These are phyloP conservation scores for Acacia crassicarpa DNA, from an alignment of 306 rosid genomes.

Conservation along the genomic window DNA sequence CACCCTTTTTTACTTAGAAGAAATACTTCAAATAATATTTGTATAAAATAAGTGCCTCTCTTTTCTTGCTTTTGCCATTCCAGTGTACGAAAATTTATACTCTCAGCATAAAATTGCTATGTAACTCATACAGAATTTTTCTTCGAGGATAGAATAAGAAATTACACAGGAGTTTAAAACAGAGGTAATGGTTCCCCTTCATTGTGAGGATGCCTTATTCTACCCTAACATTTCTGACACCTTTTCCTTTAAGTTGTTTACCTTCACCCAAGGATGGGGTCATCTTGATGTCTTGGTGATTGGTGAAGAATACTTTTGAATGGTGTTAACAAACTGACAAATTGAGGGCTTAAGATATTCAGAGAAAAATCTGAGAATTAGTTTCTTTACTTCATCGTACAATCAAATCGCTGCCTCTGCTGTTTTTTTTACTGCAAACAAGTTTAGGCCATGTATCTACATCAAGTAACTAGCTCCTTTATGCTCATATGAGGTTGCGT, in stretches of 20 bases:
- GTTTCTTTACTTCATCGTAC: not conserved
- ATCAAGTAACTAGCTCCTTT: not conserved
- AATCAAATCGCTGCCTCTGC: not conserved
- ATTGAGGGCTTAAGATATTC: not conserved
- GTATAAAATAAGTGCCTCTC: too few relatives aligned
- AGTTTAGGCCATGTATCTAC: not conserved
- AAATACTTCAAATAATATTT: too few relatives aligned
- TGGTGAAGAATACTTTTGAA: not conserved
- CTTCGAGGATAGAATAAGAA: too few relatives aligned
- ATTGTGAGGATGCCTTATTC: not conserved
- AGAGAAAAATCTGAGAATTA: not conserved
- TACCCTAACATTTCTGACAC: not conserved
- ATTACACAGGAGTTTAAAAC: too few relatives aligned
- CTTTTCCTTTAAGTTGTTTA: not conserved
- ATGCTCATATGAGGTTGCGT: not conserved
- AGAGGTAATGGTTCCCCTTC: too few relatives aligned
- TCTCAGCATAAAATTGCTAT: too few relatives aligned
- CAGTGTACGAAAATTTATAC: too few relatives aligned
- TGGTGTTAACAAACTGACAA: not conserved
- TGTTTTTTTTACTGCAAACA: not conserved
- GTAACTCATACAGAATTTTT: too few relatives aligned
- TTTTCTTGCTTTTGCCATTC: not conserved
- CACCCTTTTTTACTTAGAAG: too few relatives aligned
- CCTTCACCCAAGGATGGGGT: constrained; percentile 1
- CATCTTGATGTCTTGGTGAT: not conserved